Evolutionary conservation across 345 rosid genomes (phyloP), one percentile per base, ranked within the genome.

Genomic region (Firmiana major): DNA sequence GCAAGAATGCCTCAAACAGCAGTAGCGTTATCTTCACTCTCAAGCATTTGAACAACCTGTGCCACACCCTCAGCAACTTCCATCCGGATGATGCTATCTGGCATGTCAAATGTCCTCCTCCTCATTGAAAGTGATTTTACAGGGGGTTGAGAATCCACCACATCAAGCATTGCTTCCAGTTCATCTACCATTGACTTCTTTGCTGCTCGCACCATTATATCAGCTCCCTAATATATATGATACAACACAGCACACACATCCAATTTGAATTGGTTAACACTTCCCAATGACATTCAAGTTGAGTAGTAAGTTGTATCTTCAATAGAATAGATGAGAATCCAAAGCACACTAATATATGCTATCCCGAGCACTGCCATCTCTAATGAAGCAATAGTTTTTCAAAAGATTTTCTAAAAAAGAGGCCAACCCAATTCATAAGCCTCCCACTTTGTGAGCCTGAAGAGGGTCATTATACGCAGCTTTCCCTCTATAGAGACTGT

Each of bases 101-200:
- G 98, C 97, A 93, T 84, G 81, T 92, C 95, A 22, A 96, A 96
- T 31, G 97, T 87, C 83, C 98, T 88, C 83, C 98, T 88, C 78
- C 81, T 89, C 93, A 93, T 86, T 48, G 98, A 93, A 70, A 90
- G 87, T 12, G 84, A 83, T 74, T 82, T 93, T 59, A 93, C 90
- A 0, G 80, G 73, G 13, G 98, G 96, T 68, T 93, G 94, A 28
- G 99, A 97, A 65, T 96, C 98, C 60, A 96, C 92, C 74, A 80
- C 93, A 4, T 96, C 98, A 16, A 96, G 87, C 97, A 93, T 92
- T 26, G 94, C 91, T 87, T 96, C 98, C 75, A 96, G 87, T 83
- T 96, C 98, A 67, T 89, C 97, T 72, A 93, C 86, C 95, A 96
- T 93, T 5, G 97, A 88, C 78, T 85, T 90, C 87, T 92, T 96